phyloP scores from a whole-genome alignment of 371 early-diverging fungal species.

The Mortierella sp. region DNA sequence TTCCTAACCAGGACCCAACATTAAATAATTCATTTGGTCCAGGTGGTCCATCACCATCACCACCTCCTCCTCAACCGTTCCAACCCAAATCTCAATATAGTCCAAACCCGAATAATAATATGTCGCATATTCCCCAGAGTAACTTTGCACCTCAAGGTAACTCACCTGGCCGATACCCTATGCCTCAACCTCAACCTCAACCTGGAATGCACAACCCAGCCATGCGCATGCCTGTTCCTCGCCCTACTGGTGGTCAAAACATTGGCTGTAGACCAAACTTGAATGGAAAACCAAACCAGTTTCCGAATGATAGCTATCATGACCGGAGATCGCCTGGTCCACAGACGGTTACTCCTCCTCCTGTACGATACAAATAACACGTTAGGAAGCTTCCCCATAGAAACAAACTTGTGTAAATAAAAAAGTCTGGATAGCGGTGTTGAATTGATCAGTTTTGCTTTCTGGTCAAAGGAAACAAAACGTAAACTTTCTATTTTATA shows the following conservation, averaged over 20 bases:
- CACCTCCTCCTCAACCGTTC: conserved; percentile 2
- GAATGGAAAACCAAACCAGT: not conserved
- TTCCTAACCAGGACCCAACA: conserved; percentile 8
- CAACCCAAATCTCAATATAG: conserved; percentile 23
- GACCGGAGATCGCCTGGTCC: conserved; percentile 1
- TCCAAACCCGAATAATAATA: conserved; percentile 9
- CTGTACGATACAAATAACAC: conserved; percentile 41
- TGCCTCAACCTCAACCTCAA: not conserved
- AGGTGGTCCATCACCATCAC: no score
- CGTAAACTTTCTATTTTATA: no score
- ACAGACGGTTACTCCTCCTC: conserved; percentile 26
- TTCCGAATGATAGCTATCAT: not conserved
- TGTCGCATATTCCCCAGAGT: not conserved
- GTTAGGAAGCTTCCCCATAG: conserved; percentile 36
- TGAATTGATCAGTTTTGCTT: no score
- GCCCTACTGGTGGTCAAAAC: conserved; percentile 1
- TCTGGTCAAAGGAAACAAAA: no score
- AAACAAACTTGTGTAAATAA: not conserved
- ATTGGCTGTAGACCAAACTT: not conserved
- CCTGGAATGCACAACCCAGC: not conserved
- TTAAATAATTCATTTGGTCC: conserved; percentile 9
- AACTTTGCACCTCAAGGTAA: not conserved
- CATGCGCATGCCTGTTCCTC: conserved; percentile 12
- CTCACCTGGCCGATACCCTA: not conserved
- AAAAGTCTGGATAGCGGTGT: not conserved